phyloP scores from a whole-genome alignment of 2,329 filamentous ascomycete species.

The Huntiella abstrusa region DNA sequence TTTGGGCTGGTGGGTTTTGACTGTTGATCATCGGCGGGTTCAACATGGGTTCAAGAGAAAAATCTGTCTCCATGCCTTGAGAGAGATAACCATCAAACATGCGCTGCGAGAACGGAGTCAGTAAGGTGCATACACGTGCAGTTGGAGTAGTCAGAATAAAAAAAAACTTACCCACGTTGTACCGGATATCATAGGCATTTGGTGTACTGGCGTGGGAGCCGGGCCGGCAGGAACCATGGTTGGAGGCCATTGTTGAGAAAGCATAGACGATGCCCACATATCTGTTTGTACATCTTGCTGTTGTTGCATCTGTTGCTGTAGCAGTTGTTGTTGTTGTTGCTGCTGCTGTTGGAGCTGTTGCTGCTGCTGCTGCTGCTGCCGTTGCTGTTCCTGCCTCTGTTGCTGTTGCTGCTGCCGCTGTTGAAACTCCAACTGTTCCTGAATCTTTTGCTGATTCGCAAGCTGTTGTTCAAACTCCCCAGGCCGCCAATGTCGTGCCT shows the following conservation, averaged over 20 bases:
- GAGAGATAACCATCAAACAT: constrained; percentile 2
- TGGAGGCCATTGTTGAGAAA: no score
- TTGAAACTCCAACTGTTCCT: not conserved
- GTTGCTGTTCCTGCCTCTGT: not conserved
- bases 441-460: not conserved
- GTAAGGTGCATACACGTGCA: no score
- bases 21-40: not conserved
- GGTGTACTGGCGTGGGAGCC: no score
- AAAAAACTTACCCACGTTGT: constrained; percentile 1
- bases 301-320: not conserved
- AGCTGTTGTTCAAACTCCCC: not conserved
- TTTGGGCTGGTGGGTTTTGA: no score
- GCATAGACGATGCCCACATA: not conserved
- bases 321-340: not conserved
- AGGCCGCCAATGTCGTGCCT: no score
- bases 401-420: not conserved
- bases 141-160: not conserved
- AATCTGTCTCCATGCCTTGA: constrained; percentile 3
- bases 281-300: not conserved
- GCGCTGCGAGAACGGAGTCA: not conserved
- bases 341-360: not conserved
- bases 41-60: not conserved
- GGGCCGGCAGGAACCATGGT: no score
- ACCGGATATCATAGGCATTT: not conserved
- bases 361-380: no score